Conservation (phyloP, 2,329 filamentous ascomycete species). For the Colletotrichum lupini region DNA sequence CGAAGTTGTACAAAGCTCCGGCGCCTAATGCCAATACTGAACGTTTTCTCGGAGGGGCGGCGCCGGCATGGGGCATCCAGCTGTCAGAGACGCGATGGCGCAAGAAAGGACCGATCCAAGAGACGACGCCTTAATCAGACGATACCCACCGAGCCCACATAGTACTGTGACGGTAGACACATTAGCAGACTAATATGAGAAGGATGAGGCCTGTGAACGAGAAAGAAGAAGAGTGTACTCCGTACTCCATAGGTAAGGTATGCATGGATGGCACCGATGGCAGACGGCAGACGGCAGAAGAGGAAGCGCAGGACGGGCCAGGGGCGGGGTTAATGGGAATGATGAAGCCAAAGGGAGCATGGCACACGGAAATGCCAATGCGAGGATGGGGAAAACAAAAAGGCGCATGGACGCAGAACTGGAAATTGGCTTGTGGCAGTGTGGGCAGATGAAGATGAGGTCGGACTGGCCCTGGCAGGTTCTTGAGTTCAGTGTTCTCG, state of each 20-base stretch:
- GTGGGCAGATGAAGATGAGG: neutral
- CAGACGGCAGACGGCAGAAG: neutral
- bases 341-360: conserved; percentile 16
- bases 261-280: neutral
- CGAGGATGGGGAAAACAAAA: conserved; percentile 30
- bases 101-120: conserved; percentile 29
- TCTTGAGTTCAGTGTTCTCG: neutral
- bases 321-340: conserved; percentile 8
- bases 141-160: conserved; percentile 32
- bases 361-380: conserved; percentile 29
- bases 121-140: conserved; percentile 26
- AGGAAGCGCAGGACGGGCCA: neutral
- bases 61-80: conserved; percentile 1
- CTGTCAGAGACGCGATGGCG: conserved; percentile 25
- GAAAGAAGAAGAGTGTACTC: neutral
- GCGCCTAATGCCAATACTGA: neutral
- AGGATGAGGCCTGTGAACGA: conserved; percentile 19
- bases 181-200: conserved; percentile 2
- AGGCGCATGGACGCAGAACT: neutral
- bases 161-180: conserved; percentile 9
- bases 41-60: conserved; percentile 3
- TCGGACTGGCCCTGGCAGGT: neutral
- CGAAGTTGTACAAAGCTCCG: conserved; percentile 11
- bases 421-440: neutral
- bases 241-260: neutral